A percentile compares a stretch with the other conserved stretches of the same genome.
Evolutionary conservation across 1,284 basidiomycete species (phyloP).

Genomic region (Cerioporus squamosus): DNA sequence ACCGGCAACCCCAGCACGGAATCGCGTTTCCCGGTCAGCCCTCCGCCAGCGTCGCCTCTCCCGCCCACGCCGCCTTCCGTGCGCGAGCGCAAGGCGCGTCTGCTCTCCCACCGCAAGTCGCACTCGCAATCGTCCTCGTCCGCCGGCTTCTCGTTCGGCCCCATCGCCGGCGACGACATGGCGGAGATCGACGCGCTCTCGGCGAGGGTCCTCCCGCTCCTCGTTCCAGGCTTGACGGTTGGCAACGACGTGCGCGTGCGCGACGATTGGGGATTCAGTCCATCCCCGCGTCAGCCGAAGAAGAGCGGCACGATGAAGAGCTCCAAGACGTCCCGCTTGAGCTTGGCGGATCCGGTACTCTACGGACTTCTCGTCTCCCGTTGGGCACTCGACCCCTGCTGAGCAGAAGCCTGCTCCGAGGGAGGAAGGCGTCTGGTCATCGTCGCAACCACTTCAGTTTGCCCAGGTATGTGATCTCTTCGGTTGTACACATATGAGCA

Average conservation of each 20-base stretch:
- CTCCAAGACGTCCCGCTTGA: slow-evolving; percentile 30
- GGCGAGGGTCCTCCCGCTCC: slow-evolving; percentile 64
- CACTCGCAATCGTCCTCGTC: slow-evolving; percentile 49
- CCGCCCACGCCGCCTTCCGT: slow-evolving; percentile 69
- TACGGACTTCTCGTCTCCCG: slow-evolving; percentile 56
- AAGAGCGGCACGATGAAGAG: slow-evolving; percentile 33
- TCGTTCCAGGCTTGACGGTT: slow-evolving; percentile 67
- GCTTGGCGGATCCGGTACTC: slow-evolving; percentile 35
- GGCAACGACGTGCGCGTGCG: slow-evolving; percentile 58
- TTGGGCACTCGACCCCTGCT: slow-evolving; percentile 62
- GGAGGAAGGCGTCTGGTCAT: slow-evolving; percentile 53
- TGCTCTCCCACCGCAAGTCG: slow-evolving; percentile 60
- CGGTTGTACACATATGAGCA: neutral
- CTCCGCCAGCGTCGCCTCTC: slow-evolving; percentile 66
- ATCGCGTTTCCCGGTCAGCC: slow-evolving; percentile 53
- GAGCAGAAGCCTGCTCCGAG: slow-evolving; percentile 29
- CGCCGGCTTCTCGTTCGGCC: slow-evolving; percentile 57
- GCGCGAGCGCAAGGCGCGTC: slow-evolving; percentile 40
- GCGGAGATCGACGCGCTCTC: slow-evolving; percentile 73
- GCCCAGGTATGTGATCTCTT: slow-evolving; percentile 51
- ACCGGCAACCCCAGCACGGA: slow-evolving; percentile 28
- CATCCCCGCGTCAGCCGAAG: slow-evolving; percentile 42
- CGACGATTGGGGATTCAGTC: slow-evolving; percentile 44
- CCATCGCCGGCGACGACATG: slow-evolving; percentile 51
- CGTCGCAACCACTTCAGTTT: slow-evolving; percentile 66